These are phyloP conservation scores for Eucalyptus dawsonii DNA, from an alignment of 345 rosid species.

Conservation along the genomic window DNA sequence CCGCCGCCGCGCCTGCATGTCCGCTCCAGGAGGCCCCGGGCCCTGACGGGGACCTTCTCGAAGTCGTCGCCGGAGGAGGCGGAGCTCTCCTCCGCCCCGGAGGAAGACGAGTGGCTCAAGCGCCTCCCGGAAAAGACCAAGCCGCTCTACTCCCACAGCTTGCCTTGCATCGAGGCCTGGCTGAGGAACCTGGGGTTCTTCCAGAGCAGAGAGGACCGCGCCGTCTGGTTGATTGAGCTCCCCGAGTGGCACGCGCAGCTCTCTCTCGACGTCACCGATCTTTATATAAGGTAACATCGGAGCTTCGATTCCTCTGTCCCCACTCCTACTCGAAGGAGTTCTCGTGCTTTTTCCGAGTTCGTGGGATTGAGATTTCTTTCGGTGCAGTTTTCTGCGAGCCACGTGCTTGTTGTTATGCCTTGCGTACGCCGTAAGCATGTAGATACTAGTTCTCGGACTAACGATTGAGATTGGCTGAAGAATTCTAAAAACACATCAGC, in stretches of 20 bases:
- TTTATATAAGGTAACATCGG: slow-evolving; percentile 53
- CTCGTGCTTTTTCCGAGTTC: not conserved
- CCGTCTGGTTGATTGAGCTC: slow-evolving; percentile 68
- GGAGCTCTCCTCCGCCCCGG: slow-evolving; percentile 27
- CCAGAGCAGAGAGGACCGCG: slow-evolving; percentile 67
- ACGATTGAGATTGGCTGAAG: not conserved
- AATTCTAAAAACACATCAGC: not conserved
- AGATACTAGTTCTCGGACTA: not conserved
- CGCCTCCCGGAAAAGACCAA: slow-evolving; percentile 68
- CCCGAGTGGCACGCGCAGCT: slow-evolving; percentile 86
- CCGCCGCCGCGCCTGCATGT: not conserved
- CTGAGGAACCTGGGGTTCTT: slow-evolving; percentile 57
- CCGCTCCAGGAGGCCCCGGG: slow-evolving; percentile 1
- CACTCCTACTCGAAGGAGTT: not conserved
- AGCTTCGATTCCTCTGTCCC: not conserved
- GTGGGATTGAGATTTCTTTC: not conserved
- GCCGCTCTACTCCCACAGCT: slow-evolving; percentile 84
- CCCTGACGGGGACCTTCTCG: slow-evolving; percentile 10
- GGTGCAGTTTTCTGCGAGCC: not conserved
- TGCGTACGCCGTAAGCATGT: not conserved
- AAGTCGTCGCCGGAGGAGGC: slow-evolving; percentile 63
- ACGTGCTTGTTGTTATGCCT: not conserved
- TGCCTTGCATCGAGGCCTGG: slow-evolving; percentile 94
- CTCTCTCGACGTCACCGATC: slow-evolving; percentile 81
- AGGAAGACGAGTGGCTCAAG: slow-evolving; percentile 77